Conservation (phyloP, 768 basidiomycete species). For the Leccinum fibrillosum region DNA sequence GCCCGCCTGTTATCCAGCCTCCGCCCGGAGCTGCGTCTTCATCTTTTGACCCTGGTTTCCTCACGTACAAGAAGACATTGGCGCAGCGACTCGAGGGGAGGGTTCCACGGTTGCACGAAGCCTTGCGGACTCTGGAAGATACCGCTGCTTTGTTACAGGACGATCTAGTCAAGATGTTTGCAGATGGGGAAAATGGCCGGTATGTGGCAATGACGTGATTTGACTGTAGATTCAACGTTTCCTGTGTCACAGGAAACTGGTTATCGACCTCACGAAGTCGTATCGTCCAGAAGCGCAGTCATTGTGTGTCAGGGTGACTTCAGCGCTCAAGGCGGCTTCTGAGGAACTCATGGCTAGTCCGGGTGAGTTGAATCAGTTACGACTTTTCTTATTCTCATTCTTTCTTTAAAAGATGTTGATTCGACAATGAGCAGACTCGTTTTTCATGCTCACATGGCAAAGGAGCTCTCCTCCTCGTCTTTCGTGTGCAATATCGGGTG, state of each 20-base stretch:
- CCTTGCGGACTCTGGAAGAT: constrained; percentile 39
- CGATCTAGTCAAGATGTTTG: constrained; percentile 50
- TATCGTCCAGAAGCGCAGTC: constrained; percentile 53
- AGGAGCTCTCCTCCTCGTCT: constrained; percentile 43
- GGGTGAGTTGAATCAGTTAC: constrained; percentile 30
- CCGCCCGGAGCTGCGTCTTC: constrained; percentile 38
- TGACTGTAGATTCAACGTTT: neutral
- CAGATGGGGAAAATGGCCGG: constrained; percentile 42
- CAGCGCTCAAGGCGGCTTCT: constrained; percentile 38
- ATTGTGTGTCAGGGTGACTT: constrained; percentile 41
- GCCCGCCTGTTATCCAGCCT: constrained; percentile 46
- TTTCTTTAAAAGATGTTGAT: constrained; percentile 3
- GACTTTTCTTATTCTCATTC: constrained; percentile 2
- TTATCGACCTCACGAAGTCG: constrained; percentile 38
- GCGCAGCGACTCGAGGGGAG: constrained; percentile 64
- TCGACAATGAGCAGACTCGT: constrained; percentile 34
- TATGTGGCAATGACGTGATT: constrained; percentile 28
- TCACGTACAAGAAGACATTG: constrained; percentile 56
- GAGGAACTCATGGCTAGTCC: constrained; percentile 28
- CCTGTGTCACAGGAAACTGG: constrained; percentile 36
- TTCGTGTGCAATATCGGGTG: constrained; percentile 45
- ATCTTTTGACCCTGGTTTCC: constrained; percentile 45
- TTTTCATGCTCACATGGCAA: constrained; percentile 48
- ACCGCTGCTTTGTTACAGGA: constrained; percentile 55
- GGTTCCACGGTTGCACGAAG: constrained; percentile 56